Conservation (phyloP, 805 yeast species). For the Jamesozyma lodderae region DNA sequence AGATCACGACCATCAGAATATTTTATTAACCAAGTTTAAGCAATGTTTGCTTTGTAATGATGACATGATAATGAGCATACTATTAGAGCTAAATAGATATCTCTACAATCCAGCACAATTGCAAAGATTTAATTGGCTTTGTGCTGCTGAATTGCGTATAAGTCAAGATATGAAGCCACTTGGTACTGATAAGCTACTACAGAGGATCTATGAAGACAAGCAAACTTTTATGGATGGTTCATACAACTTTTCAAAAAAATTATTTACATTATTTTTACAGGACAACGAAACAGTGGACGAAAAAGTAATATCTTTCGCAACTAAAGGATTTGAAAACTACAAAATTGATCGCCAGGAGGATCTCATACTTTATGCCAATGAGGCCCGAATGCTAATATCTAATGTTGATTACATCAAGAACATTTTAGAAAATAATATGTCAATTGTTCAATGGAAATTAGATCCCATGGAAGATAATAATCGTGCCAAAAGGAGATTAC, state of each 20-base stretch:
- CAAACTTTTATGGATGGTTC: background rate
- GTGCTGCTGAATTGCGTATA: background rate
- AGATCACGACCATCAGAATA: background rate
- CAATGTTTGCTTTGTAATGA: background rate
- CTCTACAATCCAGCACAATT: background rate
- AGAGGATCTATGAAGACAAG: background rate
- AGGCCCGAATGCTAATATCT: conserved; percentile 27
- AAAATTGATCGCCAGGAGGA: conserved; percentile 53
- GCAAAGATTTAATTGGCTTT: background rate
- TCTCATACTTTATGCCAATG: conserved; percentile 31
- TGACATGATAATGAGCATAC: background rate
- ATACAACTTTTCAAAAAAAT: background rate
- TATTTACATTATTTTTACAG: conserved; percentile 18
- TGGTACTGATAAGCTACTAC: background rate
- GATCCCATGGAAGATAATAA: conserved; percentile 65
- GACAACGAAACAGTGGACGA: conserved; percentile 31
- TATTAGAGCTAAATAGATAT: background rate
- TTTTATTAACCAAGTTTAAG: background rate
- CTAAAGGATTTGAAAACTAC: conserved; percentile 42
- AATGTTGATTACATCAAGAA: background rate
- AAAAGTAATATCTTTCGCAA: conserved; percentile 38
- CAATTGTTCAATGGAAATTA: conserved; percentile 35
- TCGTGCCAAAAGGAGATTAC: conserved; percentile 54
- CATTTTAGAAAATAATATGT: background rate
- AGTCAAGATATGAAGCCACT: background rate